Conservation (phyloP, 768 basidiomycete genomes). For the Fomitopsis serialis region DNA sequence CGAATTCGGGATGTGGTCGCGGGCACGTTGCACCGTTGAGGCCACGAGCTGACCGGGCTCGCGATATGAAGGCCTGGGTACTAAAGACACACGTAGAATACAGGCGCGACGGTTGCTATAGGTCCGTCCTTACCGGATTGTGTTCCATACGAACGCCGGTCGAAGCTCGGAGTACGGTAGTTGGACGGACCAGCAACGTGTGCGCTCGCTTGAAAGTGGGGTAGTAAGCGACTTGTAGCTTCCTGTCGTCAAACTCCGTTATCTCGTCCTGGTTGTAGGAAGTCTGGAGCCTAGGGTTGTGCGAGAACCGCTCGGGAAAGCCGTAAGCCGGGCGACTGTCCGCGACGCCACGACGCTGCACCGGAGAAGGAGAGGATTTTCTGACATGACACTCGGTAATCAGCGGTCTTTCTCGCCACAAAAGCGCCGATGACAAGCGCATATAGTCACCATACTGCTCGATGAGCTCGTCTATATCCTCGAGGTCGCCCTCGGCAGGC, state of each 20-base stretch:
- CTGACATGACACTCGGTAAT: constrained; percentile 6
- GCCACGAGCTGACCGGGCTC: not conserved
- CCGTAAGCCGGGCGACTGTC: constrained; percentile 2
- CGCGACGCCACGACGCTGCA: constrained; percentile 17
- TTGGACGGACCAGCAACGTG: not conserved
- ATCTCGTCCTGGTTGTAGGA: not conserved
- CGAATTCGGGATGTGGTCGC: not conserved
- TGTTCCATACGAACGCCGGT: not conserved
- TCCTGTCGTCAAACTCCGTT: not conserved
- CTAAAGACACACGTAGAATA: not conserved
- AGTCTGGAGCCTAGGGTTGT: not conserved
- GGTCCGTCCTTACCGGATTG: constrained; percentile 1
- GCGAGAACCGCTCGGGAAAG: not conserved
- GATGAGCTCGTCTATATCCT: constrained; percentile 13
- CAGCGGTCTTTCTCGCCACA: not conserved
- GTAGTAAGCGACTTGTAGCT: not conserved
- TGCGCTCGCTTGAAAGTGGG: not conserved
- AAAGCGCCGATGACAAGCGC: constrained; percentile 7
- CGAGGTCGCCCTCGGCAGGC: not conserved
- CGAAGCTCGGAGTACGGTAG: not conserved
- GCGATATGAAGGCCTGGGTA: not conserved
- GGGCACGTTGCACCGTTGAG: not conserved
- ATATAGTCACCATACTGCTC: constrained; percentile 22
- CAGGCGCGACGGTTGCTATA: not conserved
- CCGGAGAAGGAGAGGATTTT: constrained; percentile 32